Conservation (phyloP, 257 asterid species). For the Nicotiana paniculata region DNA sequence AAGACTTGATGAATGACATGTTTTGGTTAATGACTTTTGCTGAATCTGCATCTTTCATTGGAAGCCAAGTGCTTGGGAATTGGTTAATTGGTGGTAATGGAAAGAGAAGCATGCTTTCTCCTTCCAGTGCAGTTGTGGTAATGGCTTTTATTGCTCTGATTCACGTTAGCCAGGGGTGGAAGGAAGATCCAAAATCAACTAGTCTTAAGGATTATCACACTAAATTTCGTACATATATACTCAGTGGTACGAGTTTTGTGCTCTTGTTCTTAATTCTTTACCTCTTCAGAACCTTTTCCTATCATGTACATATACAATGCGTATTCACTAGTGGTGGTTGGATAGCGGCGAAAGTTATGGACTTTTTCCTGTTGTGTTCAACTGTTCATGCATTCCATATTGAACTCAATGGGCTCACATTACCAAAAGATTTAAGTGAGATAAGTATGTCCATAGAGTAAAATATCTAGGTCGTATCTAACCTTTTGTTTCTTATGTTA, state of each 20-base stretch:
- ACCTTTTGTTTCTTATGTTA: background rate
- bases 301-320: background rate
- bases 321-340: background rate
- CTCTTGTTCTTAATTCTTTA: background rate
- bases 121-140: constrained; percentile 35
- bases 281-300: background rate
- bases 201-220: constrained; percentile 44
- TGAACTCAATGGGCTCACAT: background rate
- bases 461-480: background rate
- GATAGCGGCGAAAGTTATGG: background rate
- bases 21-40: constrained; percentile 84
- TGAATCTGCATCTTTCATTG: constrained; percentile 56
- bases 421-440: too few species aligned
- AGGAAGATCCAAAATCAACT: constrained; percentile 40
- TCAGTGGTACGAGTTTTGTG: constrained; percentile 38
- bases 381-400: background rate
- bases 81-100: constrained; percentile 45
- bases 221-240: constrained; percentile 36
- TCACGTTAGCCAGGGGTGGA: constrained; percentile 42
- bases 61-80: constrained; percentile 65
- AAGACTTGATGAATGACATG: constrained; percentile 71
- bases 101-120: constrained; percentile 27
- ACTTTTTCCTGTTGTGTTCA: background rate
- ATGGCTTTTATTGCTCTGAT: constrained; percentile 44
- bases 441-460: background rate